Conservation (phyloP, 768 basidiomycete species). For the Pleurotus djamor region DNA sequence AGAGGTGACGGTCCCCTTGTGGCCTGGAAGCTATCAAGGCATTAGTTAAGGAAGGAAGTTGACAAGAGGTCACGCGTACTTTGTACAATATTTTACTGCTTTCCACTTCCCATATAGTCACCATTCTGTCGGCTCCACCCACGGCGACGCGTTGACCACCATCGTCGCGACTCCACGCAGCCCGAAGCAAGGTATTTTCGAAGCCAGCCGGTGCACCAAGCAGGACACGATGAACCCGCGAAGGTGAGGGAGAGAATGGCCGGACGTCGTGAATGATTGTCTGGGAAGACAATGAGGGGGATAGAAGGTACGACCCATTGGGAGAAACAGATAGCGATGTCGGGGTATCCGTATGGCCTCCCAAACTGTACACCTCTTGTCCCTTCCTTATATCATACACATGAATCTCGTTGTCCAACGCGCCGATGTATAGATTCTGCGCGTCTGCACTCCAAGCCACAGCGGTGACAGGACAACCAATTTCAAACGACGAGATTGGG, state of each 20-base stretch:
- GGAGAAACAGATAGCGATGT: conserved; percentile 93
- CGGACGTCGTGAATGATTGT: conserved; percentile 90
- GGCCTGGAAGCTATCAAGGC: conserved; percentile 74
- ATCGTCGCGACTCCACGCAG: conserved; percentile 87
- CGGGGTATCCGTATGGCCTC: conserved; percentile 90
- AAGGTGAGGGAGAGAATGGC: conserved; percentile 87
- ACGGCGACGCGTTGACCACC: conserved; percentile 81
- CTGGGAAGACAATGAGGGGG: conserved; percentile 88
- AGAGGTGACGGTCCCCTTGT: conserved; percentile 94
- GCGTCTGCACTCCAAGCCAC: conserved; percentile 95
- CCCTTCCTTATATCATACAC: conserved; percentile 91
- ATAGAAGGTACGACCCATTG: conserved; percentile 82
- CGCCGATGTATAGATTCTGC: conserved; percentile 85
- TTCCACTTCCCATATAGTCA: conserved; percentile 86
- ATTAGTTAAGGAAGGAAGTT: neutral
- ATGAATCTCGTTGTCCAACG: conserved; percentile 95
- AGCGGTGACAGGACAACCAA: conserved; percentile 89
- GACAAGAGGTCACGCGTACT: conserved; percentile 32
- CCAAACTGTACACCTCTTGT: conserved; percentile 74
- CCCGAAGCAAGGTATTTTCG: conserved; percentile 81
- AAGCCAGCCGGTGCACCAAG: conserved; percentile 93
- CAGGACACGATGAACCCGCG: conserved; percentile 74
- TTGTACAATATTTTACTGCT: conserved; percentile 76
- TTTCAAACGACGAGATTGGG: conserved; percentile 75
- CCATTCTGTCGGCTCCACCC: conserved; percentile 87